Evolutionary conservation across 352 stramenopile species (phyloP).

Genomic region (Blastocystis sp.): DNA sequence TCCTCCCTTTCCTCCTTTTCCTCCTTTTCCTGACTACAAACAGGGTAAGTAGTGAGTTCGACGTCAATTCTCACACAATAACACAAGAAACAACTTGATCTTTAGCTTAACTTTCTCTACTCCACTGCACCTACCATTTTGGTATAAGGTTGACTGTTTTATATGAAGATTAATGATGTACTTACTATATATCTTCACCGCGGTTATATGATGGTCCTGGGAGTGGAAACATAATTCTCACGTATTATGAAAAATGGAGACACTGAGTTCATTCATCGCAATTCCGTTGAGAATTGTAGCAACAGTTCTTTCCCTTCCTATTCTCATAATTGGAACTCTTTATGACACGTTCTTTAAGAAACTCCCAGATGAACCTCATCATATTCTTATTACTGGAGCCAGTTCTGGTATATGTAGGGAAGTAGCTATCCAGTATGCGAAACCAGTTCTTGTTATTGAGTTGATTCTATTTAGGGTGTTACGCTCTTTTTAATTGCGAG

Average conservation of each 20-base stretch:
- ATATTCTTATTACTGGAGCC: slow-evolving; percentile 37
- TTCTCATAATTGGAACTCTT: not conserved
- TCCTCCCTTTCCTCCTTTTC: slow-evolving; percentile 87
- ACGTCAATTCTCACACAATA: too few relatives aligned
- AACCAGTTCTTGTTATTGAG: not conserved
- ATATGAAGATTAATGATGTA: too few relatives aligned
- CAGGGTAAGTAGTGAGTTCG: not conserved
- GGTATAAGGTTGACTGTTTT: too few relatives aligned
- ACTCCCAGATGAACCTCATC: slow-evolving; percentile 35
- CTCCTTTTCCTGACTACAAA: slow-evolving; percentile 68
- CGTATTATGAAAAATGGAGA: not conserved
- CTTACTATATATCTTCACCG: too few relatives aligned
- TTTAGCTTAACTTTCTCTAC: too few relatives aligned
- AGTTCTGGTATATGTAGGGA: slow-evolving; percentile 48
- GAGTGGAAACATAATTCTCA: too few relatives aligned
- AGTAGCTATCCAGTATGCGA: slow-evolving; percentile 52
- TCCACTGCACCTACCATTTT: too few relatives aligned
- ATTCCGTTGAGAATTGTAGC: slow-evolving; percentile 10
- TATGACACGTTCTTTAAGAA: slow-evolving; percentile 50
- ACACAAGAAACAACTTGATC: too few relatives aligned
- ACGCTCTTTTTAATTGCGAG: slow-evolving; percentile 5
- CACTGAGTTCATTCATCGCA: not conserved
- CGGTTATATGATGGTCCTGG: too few relatives aligned
- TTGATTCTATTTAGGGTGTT: not conserved
- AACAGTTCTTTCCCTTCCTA: not conserved